Evolutionary conservation across 306 rosid genomes (phyloP), one percentile per base, ranked within the genome.

Genomic region (Acacia crassicarpa): DNA sequence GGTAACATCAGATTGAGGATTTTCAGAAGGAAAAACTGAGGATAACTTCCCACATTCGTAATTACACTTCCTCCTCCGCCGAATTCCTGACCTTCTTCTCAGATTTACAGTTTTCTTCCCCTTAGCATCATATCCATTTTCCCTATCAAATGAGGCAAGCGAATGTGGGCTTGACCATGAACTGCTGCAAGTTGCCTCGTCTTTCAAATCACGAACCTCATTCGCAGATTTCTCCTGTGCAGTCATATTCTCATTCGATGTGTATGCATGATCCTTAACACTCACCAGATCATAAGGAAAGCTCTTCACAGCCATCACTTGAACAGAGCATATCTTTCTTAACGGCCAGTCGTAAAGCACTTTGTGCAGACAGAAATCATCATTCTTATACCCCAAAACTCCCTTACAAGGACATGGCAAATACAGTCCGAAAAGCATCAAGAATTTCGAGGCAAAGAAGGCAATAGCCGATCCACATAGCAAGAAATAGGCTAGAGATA

Each of bases 321-420:
- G 92, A 70, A 92, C 87, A 48, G 83, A 86, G 53, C 63, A 78
- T 82, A 96, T 85, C 80, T 76, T 89, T 58, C 67, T 46, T 45
- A 80, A 82, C 1, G 99, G 97, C 96, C 90, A 84, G 16, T 87
- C 89, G 78, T 79, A 17, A 65, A 96, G 83, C 74, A 92, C 23
- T 46, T 71, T 85, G 78, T 89, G 89, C 53, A 89, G 78, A 83
- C 99, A 96, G 46, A 90, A 77, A 74, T 84, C 62, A 43, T 80
- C 69, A 72, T 87, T 88, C 75, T 69, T 85, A 82, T 27, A 89
- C 66, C 98, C 98, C 17, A 92, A 89, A 70, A 88, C 25, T 25
- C 97, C 97, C 67, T 82, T 83, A 85, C 99, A 96, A 67, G 97
- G 95, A 76, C 99, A 94, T 6, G 97, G 99, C 66, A 94, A 75